Evolutionary conservation across 768 basidiomycete species (phyloP).

Genomic region (Nidula microcarpa): DNA sequence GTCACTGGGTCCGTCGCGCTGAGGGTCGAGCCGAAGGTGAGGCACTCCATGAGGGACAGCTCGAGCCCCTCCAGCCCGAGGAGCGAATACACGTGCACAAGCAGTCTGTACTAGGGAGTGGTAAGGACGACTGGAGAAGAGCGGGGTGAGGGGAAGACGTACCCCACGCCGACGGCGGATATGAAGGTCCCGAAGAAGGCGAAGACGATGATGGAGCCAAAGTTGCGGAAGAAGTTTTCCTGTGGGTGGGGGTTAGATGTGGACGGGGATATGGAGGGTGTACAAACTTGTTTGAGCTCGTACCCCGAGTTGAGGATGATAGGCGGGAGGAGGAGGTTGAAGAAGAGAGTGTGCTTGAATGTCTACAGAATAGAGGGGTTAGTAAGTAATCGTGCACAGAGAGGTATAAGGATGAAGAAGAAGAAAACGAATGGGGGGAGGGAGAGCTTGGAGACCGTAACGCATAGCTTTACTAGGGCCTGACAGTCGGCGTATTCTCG

Average conservation of each 20-base stretch:
- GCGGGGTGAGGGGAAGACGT: constrained; percentile 27
- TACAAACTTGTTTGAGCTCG: constrained; percentile 86
- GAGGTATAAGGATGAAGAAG: too few species aligned
- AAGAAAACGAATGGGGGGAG: too few species aligned
- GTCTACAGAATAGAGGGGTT: constrained; percentile 45
- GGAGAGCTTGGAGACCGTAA: too few species aligned
- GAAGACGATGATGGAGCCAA: constrained; percentile 91
- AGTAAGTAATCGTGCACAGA: too few species aligned
- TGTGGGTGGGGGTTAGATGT: constrained; percentile 24
- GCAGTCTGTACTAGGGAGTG: constrained; percentile 62
- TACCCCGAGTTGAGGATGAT: constrained; percentile 99
- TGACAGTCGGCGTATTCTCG: too few species aligned
- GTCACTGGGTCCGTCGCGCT: constrained; percentile 98
- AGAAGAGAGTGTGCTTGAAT: constrained; percentile 95
- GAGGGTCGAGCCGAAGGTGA: constrained; percentile 94
- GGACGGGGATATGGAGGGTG: neutral
- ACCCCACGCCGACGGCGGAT: constrained; percentile 95
- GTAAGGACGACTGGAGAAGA: constrained; percentile 25
- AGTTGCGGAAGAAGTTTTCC: constrained; percentile 99
- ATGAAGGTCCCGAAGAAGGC: constrained; percentile 96
- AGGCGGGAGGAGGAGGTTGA: constrained; percentile 96
- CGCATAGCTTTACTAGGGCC: too few species aligned
- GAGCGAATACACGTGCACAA: constrained; percentile 93
- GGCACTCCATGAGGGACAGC: constrained; percentile 85
- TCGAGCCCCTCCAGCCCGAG: constrained; percentile 88